phyloP scores from a whole-genome alignment of 371 early-diverging fungal species.

The Thermomucor indicae-seudaticae region DNA sequence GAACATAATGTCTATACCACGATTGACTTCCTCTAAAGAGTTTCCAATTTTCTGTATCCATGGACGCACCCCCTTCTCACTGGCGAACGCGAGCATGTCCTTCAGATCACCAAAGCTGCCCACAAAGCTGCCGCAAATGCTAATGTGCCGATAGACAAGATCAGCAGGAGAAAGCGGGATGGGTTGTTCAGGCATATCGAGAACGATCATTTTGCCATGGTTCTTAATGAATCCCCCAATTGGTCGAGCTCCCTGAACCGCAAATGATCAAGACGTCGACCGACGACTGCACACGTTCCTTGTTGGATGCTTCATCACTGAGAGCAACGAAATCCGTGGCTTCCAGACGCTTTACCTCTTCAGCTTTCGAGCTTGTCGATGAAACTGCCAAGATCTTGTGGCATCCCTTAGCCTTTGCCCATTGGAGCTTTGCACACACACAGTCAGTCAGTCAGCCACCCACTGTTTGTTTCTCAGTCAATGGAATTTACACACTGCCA shows the following conservation, averaged over 20 bases:
- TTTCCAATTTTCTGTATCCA: constrained; percentile 57
- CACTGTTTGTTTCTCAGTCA: background rate
- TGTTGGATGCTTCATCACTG: constrained; percentile 6
- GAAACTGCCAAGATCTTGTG: constrained; percentile 70
- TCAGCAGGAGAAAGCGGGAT: constrained; percentile 33
- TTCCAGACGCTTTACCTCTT: constrained; percentile 67
- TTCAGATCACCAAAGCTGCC: constrained; percentile 54
- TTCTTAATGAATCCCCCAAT: constrained; percentile 56
- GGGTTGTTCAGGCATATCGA: constrained; percentile 65
- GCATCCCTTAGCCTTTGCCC: constrained; percentile 53
- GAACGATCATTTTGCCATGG: constrained; percentile 54
- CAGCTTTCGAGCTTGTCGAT: constrained; percentile 58
- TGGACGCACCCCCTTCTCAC: constrained; percentile 61
- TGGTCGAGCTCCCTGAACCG: constrained; percentile 43
- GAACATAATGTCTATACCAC: constrained; percentile 54
- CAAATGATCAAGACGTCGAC: constrained; percentile 58
- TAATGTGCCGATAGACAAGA: constrained; percentile 47
- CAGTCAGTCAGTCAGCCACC: background rate
- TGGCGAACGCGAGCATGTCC: constrained; percentile 71
- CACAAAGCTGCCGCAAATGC: constrained; percentile 67
- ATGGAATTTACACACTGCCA: constrained; percentile 33
- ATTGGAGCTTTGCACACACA: constrained; percentile 45
- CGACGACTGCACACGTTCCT: constrained; percentile 7
- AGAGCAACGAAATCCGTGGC: constrained; percentile 44
- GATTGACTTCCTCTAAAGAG: constrained; percentile 61